Conservation (phyloP, 805 yeast genomes). For the Lachancea nothofagi region DNA sequence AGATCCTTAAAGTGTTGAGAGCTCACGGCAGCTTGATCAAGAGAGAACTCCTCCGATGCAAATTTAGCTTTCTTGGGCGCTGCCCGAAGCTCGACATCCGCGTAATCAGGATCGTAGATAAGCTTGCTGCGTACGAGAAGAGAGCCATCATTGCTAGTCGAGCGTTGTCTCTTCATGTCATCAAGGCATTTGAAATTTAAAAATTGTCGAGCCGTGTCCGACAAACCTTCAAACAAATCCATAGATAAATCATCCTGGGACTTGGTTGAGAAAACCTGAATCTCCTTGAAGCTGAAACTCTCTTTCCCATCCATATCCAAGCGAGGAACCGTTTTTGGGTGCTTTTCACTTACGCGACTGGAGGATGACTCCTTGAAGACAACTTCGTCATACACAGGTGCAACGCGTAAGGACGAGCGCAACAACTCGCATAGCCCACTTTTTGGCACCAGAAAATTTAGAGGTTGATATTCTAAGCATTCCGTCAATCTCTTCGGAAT, state of each 20-base stretch:
- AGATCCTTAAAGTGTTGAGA: conserved; percentile 23
- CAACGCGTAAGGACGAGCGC: conserved; percentile 2
- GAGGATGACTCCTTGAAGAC: background rate
- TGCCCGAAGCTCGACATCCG: conserved; percentile 1
- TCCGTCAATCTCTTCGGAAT: conserved; percentile 27
- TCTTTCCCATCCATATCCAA: background rate
- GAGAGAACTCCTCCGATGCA: conserved; percentile 16
- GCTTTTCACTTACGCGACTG: background rate
- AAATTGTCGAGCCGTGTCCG: conserved; percentile 11
- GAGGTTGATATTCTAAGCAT: conserved; percentile 23
- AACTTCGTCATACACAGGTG: background rate
- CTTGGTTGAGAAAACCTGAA: background rate
- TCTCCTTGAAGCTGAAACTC: background rate
- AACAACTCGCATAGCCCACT: conserved; percentile 18
- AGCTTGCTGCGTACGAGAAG: background rate
- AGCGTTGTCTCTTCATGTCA: background rate
- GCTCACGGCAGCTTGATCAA: conserved; percentile 21
- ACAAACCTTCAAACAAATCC: conserved; percentile 18
- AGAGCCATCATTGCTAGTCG: background rate
- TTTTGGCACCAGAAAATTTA: conserved; percentile 29
- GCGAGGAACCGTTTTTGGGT: background rate
- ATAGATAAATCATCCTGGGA: background rate
- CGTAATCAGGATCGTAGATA: background rate
- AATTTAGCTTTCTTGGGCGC: conserved; percentile 16
- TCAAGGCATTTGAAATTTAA: conserved; percentile 2